Conservation (phyloP, 139 green algal genomes). For the Chlorella sp. region DNA sequence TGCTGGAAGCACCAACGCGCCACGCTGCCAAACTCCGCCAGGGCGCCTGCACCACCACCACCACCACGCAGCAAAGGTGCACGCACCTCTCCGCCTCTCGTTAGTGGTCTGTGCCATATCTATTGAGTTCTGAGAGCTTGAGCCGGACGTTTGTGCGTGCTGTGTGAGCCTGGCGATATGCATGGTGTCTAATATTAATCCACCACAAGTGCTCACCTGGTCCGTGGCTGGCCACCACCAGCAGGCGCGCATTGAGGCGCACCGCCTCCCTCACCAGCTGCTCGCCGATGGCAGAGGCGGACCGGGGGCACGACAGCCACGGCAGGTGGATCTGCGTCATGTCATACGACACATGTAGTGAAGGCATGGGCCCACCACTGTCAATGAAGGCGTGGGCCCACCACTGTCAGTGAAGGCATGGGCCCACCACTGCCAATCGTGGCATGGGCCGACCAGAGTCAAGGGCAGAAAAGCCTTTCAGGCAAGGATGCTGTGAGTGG, state of each 20-base stretch:
- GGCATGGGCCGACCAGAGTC: too few relatives aligned
- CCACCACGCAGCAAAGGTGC: not conserved
- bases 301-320: not conserved
- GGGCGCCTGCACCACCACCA: slow-evolving; percentile 5
- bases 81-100: not conserved
- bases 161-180: not conserved
- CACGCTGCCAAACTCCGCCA: slow-evolving; percentile 21
- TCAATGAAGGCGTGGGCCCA: too few relatives aligned
- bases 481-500: too few relatives aligned
- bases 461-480: too few relatives aligned
- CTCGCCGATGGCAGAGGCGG: not conserved
- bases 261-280: not conserved
- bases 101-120: not conserved
- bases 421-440: too few relatives aligned
- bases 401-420: too few relatives aligned
- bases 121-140: too few relatives aligned
- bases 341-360: too few relatives aligned
- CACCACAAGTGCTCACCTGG: not conserved
- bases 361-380: too few relatives aligned
- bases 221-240: slow-evolving; percentile 7
- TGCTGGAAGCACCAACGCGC: slow-evolving; percentile 30
- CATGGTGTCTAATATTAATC: not conserved
- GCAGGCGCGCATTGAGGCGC: not conserved
- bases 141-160: too few relatives aligned
- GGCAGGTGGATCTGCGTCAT: slow-evolving; percentile 5